Percentiles rank a stretch among this genome's conserved stretches.
Conservation (phyloP, 495 filamentous ascomycete species). For the Penicillium longicatenatum region DNA sequence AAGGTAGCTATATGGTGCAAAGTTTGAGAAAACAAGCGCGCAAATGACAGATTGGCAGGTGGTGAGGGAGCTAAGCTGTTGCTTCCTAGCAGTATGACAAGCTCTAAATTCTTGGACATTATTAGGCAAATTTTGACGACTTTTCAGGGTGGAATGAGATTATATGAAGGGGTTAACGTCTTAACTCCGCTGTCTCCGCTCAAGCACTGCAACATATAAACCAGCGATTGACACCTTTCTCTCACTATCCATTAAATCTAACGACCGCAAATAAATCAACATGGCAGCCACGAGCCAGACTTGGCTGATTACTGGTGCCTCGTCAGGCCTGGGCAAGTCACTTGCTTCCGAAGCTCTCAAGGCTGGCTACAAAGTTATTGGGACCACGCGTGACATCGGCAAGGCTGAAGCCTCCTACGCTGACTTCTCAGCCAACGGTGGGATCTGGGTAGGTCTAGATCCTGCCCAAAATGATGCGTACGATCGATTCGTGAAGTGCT, state of each 20-base stretch:
- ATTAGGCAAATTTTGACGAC: too few species aligned
- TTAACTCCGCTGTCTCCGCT: not conserved
- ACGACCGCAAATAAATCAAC: not conserved
- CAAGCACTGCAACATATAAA: not conserved
- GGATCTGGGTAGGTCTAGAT: constrained; percentile 47
- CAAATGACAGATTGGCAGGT: too few species aligned
- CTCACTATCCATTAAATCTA: not conserved
- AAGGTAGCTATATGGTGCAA: too few species aligned
- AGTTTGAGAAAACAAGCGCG: too few species aligned
- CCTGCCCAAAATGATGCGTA: constrained; percentile 30
- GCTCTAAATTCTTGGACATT: too few species aligned
- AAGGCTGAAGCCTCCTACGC: constrained; percentile 35
- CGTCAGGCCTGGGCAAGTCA: constrained; percentile 53
- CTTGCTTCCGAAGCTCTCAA: constrained; percentile 49
- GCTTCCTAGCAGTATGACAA: too few species aligned
- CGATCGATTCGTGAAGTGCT: constrained; percentile 13
- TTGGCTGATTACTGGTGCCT: constrained; percentile 58
- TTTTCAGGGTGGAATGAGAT: too few species aligned
- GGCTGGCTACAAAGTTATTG: constrained; percentile 55
- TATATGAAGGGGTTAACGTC: not conserved
- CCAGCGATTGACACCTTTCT: not conserved
- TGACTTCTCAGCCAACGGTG: constrained; percentile 31
- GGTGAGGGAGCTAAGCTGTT: too few species aligned
- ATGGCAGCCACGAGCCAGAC: not conserved
- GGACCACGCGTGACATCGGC: constrained; percentile 50